Base-by-base conservation (phyloP, 2,329 filamentous ascomycete species). In the Colletotrichum somersetense region DNA sequence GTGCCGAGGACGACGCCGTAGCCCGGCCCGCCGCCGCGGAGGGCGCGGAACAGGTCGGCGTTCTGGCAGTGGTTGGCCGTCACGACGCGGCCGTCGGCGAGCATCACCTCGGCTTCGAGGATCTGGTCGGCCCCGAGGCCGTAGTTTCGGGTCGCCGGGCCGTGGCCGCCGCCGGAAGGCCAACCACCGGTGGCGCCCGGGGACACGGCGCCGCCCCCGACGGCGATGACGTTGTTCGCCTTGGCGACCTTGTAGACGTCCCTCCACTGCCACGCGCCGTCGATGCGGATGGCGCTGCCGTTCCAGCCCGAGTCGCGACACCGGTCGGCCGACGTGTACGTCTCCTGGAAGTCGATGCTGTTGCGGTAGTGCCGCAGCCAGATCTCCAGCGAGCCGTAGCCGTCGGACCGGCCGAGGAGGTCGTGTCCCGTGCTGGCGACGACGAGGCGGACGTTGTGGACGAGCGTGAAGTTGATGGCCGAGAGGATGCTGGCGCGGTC, bases 1-100 rank as follows among this genome's bases (percentile, higher is more conserved):
- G 89, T 82, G 2, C 85, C 87, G 18, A 85, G 77, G 1, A 91
- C 87, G 1, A 91, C 81, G 1, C 83, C 89, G 74, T 87, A 92
- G 0, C 68, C 57, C 12, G 68, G 68, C 0, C 83, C 82, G 2
- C 83, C 84, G 0, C 83, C 84, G 1, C 81, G 76, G 20, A 85
- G 76, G 3, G 84, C 83, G 53, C 80, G 74, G 77, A 81, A 83
- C 2, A 84, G 76, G n/a, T 81, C 79, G 0, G 74, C 40, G 57
- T 83, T 75, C 52, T 81, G 69, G 59, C 78, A 80, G 5, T 78
- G 74, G 46, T 77, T 81, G 6, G 81, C 81, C 0, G 74, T 81
- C 6, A 83, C 77, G 35, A 81, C 67, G 0, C 71, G 64, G 11
- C 83, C 84, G 38, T 80, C 74, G 0, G 83, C 80, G 0, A 82